Conservation (phyloP, 768 basidiomycete species). For the Chlorophyllum brunneum region DNA sequence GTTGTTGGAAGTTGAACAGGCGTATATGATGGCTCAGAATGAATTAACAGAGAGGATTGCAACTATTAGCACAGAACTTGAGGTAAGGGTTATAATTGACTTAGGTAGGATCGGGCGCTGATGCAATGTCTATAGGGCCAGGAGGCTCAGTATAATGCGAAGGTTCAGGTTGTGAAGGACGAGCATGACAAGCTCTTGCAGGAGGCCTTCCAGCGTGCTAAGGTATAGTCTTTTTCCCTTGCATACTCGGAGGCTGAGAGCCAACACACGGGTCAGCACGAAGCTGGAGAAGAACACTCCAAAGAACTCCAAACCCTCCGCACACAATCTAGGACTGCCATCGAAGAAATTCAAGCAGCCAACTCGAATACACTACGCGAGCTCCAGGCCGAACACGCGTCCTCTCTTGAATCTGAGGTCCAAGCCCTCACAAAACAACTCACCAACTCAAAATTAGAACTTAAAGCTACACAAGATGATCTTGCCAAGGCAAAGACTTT, state of each 20-base stretch:
- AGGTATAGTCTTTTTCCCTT: constrained; percentile 41
- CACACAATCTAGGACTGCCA: constrained; percentile 56
- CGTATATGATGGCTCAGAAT: constrained; percentile 43
- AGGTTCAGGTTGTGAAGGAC: constrained; percentile 60
- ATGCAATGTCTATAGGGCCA: constrained; percentile 45
- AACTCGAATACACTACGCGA: constrained; percentile 59
- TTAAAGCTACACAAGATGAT: constrained; percentile 84
- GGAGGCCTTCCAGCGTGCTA: constrained; percentile 74
- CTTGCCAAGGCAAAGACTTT: constrained; percentile 69
- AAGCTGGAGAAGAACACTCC: constrained; percentile 66
- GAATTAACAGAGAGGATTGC: constrained; percentile 54
- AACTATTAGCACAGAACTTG: constrained; percentile 55
- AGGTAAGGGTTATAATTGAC: constrained; percentile 41
- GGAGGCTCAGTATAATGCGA: constrained; percentile 63
- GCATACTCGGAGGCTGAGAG: background rate
- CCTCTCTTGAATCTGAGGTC: constrained; percentile 53
- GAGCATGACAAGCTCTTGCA: constrained; percentile 61
- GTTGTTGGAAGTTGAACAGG: constrained; percentile 51
- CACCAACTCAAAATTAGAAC: constrained; percentile 57
- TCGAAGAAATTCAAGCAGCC: constrained; percentile 63
- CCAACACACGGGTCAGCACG: constrained; percentile 38
- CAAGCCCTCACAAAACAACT: constrained; percentile 61
- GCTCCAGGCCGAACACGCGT: constrained; percentile 61
- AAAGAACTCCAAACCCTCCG: constrained; percentile 73
- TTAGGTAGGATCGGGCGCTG: background rate